These are phyloP conservation scores for Viola odorata DNA, from an alignment of 345 rosid species.

Conservation along the genomic window DNA sequence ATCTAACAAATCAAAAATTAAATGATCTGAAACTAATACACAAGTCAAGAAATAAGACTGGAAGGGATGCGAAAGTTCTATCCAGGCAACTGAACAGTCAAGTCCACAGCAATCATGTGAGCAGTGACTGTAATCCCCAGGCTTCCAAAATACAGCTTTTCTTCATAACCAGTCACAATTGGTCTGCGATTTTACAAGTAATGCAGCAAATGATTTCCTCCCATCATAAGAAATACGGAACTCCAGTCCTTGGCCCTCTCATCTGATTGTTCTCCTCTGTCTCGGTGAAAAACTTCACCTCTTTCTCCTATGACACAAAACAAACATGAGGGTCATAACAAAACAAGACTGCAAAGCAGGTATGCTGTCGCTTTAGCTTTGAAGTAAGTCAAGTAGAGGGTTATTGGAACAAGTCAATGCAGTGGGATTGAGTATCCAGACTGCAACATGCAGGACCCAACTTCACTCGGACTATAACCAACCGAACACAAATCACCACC, in stretches of 20 bases:
- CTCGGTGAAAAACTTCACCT: conserved; percentile 94
- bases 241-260: conserved; percentile 99
- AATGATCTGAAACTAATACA: conserved; percentile 20
- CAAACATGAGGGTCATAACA: neutral
- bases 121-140: conserved; percentile 3
- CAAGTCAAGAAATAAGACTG: conserved; percentile 26
- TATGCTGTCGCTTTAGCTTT: too few species aligned
- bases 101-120: conserved; percentile 21
- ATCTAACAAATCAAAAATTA: conserved; percentile 8
- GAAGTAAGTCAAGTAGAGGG: too few species aligned
- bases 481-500: neutral
- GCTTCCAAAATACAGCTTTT: conserved; percentile 9
- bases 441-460: neutral
- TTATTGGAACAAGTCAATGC: too few species aligned
- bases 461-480: neutral
- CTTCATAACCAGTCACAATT: conserved; percentile 8
- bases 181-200: conserved; percentile 25
- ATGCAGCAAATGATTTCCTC: conserved; percentile 7
- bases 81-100: conserved; percentile 3
- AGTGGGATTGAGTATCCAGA: too few species aligned
- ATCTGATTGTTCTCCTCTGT: conserved; percentile 99
- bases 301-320: conserved; percentile 65
- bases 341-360: neutral
- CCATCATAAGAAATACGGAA: conserved; percentile 82
- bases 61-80: conserved; percentile 14